phyloP scores from a whole-genome alignment of 768 basidiomycete genomes.

The Cystobasidium ongulense region DNA sequence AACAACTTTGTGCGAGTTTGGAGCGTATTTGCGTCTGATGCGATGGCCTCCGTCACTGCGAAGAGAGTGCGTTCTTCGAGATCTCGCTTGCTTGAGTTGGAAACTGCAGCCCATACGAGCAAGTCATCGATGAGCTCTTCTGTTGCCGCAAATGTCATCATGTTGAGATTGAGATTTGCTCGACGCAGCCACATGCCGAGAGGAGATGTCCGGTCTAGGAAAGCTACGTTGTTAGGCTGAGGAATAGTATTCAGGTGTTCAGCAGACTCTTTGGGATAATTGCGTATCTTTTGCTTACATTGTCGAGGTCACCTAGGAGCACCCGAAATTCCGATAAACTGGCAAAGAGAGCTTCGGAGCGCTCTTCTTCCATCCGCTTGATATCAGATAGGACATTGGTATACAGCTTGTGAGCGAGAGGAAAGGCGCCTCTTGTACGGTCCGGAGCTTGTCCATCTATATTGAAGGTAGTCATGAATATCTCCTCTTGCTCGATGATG shows the following conservation, averaged over 20 bases:
- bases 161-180: conserved; percentile 5
- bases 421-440: not conserved
- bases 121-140: conserved; percentile 1
- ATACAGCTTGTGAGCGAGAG: conserved; percentile 5
- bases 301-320: conserved; percentile 12
- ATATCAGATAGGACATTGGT: not conserved
- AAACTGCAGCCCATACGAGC: not conserved
- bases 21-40: not conserved
- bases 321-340: not conserved
- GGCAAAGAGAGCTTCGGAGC: conserved; percentile 1
- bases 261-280: too few species aligned
- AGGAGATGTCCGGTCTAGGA: conserved; percentile 23
- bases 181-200: conserved; percentile 15
- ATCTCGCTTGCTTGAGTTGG: not conserved
- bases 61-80: not conserved
- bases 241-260: not conserved
- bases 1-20: not conserved
- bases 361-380: not conserved
- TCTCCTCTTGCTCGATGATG: not conserved
- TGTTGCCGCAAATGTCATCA: not conserved
- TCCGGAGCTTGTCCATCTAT: not conserved
- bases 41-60: not conserved
- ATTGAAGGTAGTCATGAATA: not conserved
- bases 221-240: conserved; percentile 16
- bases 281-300: conserved; percentile 13